These are phyloP conservation scores for Sporobolus alterniflorus DNA, from an alignment of 202 grass and related monocot species.

Conservation along the genomic window DNA sequence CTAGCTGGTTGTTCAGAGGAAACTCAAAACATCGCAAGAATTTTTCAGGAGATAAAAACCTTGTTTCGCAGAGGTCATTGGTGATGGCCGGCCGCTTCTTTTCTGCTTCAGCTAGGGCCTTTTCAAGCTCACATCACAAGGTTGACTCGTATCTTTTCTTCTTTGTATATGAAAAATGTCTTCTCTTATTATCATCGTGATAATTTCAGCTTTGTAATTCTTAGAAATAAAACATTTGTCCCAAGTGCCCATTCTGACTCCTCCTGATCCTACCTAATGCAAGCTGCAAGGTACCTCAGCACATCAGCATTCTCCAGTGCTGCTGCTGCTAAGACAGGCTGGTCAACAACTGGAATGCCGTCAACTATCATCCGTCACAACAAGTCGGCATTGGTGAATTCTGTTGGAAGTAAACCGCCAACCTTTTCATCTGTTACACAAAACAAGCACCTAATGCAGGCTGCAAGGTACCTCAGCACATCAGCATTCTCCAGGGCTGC, in stretches of 20 bases:
- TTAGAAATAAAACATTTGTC: background rate
- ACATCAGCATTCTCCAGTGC: background rate
- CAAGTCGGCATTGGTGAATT: background rate
- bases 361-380: background rate
- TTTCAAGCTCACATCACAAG: too few relatives aligned
- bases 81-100: background rate
- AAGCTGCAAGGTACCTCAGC: constrained; percentile 2
- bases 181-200: background rate
- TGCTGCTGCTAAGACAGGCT: background rate
- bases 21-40: too few relatives aligned
- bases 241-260: background rate
- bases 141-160: too few relatives aligned
- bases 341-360: background rate
- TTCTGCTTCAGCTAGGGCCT: background rate
- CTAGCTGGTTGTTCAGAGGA: background rate
- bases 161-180: too few relatives aligned
- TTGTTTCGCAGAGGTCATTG: too few relatives aligned
- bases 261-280: background rate
- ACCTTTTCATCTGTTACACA: too few relatives aligned
- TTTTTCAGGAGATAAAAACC: too few relatives aligned
- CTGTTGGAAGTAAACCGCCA: background rate
- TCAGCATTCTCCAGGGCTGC: background rate
- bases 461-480: background rate
- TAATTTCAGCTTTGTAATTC: background rate
- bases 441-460: background rate